A percentile compares a stretch with the other conserved stretches of the same genome.
phyloP scores from a whole-genome alignment of 2,329 filamentous ascomycete genomes.

The Colletotrichum sp. region DNA sequence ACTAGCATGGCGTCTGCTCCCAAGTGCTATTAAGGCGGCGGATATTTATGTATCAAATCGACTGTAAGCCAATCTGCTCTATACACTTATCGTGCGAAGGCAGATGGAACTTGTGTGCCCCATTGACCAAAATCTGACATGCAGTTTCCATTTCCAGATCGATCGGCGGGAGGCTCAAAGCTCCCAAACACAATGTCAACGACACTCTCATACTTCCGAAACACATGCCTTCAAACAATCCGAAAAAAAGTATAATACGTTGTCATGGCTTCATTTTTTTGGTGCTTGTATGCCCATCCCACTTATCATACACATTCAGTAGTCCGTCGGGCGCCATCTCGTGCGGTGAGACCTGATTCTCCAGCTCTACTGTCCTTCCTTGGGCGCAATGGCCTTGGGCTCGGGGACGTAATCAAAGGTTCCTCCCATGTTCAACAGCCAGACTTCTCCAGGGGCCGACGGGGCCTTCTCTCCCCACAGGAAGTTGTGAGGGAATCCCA shows the following conservation, averaged over 20 bases:
- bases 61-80: neutral
- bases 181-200: neutral
- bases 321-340: conserved; percentile 31
- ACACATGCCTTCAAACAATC: neutral
- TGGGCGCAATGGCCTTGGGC: conserved; percentile 45
- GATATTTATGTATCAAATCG: neutral
- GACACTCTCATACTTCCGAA: neutral
- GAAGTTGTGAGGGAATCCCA: conserved; percentile 71
- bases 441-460: conserved; percentile 44
- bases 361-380: conserved; percentile 46
- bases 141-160: neutral
- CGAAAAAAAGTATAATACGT: neutral
- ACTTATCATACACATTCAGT: neutral
- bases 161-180: neutral
- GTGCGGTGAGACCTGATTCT: conserved; percentile 33
- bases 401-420: conserved; percentile 55
- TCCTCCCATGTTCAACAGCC: conserved; percentile 51
- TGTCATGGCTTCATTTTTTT: neutral
- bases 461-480: conserved; percentile 47
- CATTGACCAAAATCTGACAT: neutral
- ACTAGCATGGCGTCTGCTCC: neutral
- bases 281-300: neutral
- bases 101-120: neutral
- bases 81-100: neutral
- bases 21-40: neutral